Conservation (phyloP, 2,329 filamentous ascomycete species). For the Mycosphaerelloides madeirae region DNA sequence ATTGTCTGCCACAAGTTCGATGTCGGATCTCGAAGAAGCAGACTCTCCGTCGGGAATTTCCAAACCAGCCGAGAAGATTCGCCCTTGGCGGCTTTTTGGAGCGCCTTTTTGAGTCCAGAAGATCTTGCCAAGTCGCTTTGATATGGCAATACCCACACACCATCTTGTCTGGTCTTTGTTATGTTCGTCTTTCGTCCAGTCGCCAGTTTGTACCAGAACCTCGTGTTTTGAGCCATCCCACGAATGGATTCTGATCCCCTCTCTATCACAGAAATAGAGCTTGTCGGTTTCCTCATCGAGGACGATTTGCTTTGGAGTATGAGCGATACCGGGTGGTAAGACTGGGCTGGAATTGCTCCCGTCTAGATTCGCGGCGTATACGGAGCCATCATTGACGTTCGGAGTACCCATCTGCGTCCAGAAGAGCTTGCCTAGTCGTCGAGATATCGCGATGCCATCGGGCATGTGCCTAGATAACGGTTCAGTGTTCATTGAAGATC, state of each 20-base stretch:
- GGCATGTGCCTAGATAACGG: too few relatives aligned
- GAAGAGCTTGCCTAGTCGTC: conserved; percentile 24
- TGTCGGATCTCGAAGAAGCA: conserved; percentile 38
- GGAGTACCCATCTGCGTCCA: conserved; percentile 30
- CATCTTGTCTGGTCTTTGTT: conserved; percentile 19
- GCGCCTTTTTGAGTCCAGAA: conserved; percentile 60
- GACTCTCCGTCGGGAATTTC: conserved; percentile 30
- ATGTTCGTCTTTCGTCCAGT: conserved; percentile 30
- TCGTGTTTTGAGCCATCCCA: conserved; percentile 34
- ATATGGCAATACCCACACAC: conserved; percentile 51
- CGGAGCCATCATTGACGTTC: conserved; percentile 18
- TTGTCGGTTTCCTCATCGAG: conserved; percentile 28
- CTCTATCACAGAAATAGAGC: conserved; percentile 44
- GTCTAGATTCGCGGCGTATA: conserved; percentile 39
- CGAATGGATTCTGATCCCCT: conserved; percentile 37
- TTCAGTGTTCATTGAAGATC: too few relatives aligned
- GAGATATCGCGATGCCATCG: conserved; percentile 31
- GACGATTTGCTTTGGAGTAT: conserved; percentile 48
- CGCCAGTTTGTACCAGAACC: conserved; percentile 38
- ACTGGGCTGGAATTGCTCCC: conserved; percentile 45
- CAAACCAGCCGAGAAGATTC: conserved; percentile 50
- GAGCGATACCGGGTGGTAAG: conserved; percentile 40
- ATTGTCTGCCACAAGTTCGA: conserved; percentile 40
- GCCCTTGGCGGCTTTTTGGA: conserved; percentile 48
- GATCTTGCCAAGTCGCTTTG: conserved; percentile 39